These are phyloP conservation scores for Tuber aestivum DNA, from an alignment of 495 filamentous ascomycete genomes.

Conservation along the genomic window DNA sequence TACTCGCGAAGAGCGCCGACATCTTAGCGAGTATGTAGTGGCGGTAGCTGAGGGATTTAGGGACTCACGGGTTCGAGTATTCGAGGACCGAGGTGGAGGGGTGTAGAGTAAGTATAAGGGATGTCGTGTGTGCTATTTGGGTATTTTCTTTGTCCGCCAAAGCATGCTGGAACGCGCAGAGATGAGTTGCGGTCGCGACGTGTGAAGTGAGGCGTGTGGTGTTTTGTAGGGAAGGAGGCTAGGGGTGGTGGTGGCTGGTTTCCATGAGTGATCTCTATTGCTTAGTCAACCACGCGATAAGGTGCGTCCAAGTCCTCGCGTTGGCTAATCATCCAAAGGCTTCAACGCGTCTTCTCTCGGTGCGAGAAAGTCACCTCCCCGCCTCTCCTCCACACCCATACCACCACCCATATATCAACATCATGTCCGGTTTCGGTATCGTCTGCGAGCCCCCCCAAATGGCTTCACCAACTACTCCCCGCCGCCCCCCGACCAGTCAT, in stretches of 20 bases:
- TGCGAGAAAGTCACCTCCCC: neutral
- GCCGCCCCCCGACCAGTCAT: slow-evolving; percentile 8
- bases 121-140: neutral
- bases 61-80: slow-evolving; percentile 1
- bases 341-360: slow-evolving; percentile 26
- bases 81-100: neutral
- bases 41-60: neutral
- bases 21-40: slow-evolving; percentile 10
- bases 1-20: slow-evolving; percentile 27
- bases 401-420: neutral
- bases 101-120: neutral
- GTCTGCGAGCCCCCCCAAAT: slow-evolving; percentile 6
- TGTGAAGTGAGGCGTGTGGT: neutral
- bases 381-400: neutral
- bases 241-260: neutral
- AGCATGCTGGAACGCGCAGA: neutral
- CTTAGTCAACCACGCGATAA: slow-evolving; percentile 14
- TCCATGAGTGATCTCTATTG: neutral
- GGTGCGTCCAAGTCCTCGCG: slow-evolving; percentile 3
- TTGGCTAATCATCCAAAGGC: neutral
- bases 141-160: neutral
- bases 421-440: slow-evolving; percentile 12
- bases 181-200: neutral
- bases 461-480: slow-evolving; percentile 17
- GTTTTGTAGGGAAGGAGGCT: neutral